phyloP scores from a whole-genome alignment of 2,329 filamentous ascomycete species.

The Alternaria brassicicola region DNA sequence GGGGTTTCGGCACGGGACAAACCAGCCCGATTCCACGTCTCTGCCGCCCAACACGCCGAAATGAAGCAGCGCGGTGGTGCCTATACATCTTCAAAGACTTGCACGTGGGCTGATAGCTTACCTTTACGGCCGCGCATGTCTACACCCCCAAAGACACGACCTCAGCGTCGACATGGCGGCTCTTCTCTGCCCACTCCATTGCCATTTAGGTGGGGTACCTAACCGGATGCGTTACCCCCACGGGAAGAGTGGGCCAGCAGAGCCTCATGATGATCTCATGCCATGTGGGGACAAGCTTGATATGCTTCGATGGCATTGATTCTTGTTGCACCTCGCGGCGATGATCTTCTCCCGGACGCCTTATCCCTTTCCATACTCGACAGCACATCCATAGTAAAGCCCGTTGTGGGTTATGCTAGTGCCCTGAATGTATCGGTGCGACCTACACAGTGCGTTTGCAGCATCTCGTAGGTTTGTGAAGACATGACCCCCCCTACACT shows the following conservation, averaged over 20 bases:
- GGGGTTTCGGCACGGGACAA: no score
- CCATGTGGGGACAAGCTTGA: constrained; percentile 8
- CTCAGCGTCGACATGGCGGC: not conserved
- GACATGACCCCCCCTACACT: not conserved
- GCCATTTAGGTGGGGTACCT: constrained; percentile 3
- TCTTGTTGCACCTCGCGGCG: constrained; percentile 1
- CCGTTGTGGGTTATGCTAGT: not conserved
- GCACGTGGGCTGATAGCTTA: not conserved
- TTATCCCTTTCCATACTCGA: constrained; percentile 3
- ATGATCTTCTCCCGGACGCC: constrained; percentile 5
- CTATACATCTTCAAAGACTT: not conserved
- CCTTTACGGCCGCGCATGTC: not conserved
- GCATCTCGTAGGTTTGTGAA: not conserved
- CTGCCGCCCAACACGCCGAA: not conserved
- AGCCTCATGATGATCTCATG: constrained; percentile 23
- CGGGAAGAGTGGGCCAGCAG: constrained; percentile 14
- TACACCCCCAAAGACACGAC: not conserved
- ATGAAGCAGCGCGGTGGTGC: not conserved
- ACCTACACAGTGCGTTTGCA: not conserved
- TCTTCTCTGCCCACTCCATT: constrained; percentile 1
- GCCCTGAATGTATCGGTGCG: not conserved
- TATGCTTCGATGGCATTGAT: constrained; percentile 1
- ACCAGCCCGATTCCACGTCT: not conserved
- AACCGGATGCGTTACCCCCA: constrained; percentile 12
- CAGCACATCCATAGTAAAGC: not conserved